A percentile compares a stretch with the other conserved stretches of the same genome.
These are phyloP conservation scores for Chrysanthemum lavandulifolium DNA, from an alignment of 129 eudicot species.

Conservation along the genomic window DNA sequence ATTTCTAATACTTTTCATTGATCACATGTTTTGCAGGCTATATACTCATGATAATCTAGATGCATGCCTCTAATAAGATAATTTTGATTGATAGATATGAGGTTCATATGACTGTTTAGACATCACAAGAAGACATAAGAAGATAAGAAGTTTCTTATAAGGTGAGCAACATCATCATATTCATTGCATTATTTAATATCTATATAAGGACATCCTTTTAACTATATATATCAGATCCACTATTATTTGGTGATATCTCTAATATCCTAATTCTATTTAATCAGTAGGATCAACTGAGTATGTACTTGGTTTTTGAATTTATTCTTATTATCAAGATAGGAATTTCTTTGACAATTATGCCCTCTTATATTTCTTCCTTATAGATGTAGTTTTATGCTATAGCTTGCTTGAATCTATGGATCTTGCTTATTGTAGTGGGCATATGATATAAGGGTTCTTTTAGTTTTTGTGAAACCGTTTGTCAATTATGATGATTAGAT, in stretches of 20 bases:
- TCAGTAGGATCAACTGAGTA: slow-evolving; percentile 7
- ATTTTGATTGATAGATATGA: slow-evolving; percentile 17
- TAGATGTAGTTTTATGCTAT: slow-evolving; percentile 40
- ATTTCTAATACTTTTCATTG: slow-evolving; percentile 23
- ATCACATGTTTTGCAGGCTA: slow-evolving; percentile 48
- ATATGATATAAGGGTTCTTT: slow-evolving; percentile 29
- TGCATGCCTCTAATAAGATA: slow-evolving; percentile 24
- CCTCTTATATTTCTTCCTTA: slow-evolving; percentile 24
- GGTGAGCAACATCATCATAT: slow-evolving; percentile 38
- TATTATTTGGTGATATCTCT: slow-evolving; percentile 25
- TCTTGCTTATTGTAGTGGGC: slow-evolving; percentile 19
- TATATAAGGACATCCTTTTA: slow-evolving; percentile 13
- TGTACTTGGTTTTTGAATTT: slow-evolving; percentile 19
- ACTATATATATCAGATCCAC: slow-evolving; percentile 44
- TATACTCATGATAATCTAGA: slow-evolving; percentile 9
- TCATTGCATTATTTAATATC: slow-evolving; percentile 10
- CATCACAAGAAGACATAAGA: slow-evolving; percentile 74
- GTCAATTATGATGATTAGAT: background rate
- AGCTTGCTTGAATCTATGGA: background rate
- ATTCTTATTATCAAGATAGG: slow-evolving; percentile 13
- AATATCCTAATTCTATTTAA: slow-evolving; percentile 25
- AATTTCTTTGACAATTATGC: slow-evolving; percentile 17
- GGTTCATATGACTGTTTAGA: slow-evolving; percentile 71
- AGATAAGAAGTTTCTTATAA: slow-evolving; percentile 41
- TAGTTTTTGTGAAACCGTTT: slow-evolving; percentile 11